Evolutionary conservation across 805 yeast species (phyloP), one percentile per base, ranked within the genome.

Genomic region (Priceomyces carsonii): DNA sequence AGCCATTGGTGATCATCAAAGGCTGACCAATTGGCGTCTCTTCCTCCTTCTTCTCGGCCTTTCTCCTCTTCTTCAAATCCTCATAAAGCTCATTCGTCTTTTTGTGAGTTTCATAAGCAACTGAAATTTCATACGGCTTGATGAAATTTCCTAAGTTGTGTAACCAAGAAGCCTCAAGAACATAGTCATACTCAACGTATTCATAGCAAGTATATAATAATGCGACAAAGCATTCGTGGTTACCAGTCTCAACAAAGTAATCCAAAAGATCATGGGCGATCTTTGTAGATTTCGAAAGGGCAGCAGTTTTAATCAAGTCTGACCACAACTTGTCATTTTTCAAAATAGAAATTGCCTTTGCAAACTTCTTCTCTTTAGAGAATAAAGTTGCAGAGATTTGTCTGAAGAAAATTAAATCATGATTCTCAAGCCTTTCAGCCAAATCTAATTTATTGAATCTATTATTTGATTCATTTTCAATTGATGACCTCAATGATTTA

Each of bases 181-280:
- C 96, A 53, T 82, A 81, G 55, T 93, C 99, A 47, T 79, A 80
- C 35, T 79, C 78, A 47, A 93, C 71, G 54, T 82, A 69, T 34
- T 83, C 85, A 61, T 93, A 93, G 53, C 95, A 86, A 5, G 87
- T 70, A 67, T 83, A 93, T 55, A 93, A 73, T 42, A 90, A 77
- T 5, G 96, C 97, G 52, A 89, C 84, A 57, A 88, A 85, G 53
- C 96, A 86, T 70, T 93, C 99, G 63, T 83, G 88, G 69, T 93
- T 93, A 49, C 96, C 98, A 25, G 95, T 87, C 52, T 91, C 97
- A 41, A 93, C 97, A 61, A 93, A 93, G 69, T 91, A 93, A 35
- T 83, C 76, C 59, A 93, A 69, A 45, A 87, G 70, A 41, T 93
- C 98, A 60, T 87, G 91, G 22, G 95, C 90, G 55, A 91, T 83